Evolutionary conservation across 805 yeast species (phyloP).

Genomic region (Maudiozyma turicensis): DNA sequence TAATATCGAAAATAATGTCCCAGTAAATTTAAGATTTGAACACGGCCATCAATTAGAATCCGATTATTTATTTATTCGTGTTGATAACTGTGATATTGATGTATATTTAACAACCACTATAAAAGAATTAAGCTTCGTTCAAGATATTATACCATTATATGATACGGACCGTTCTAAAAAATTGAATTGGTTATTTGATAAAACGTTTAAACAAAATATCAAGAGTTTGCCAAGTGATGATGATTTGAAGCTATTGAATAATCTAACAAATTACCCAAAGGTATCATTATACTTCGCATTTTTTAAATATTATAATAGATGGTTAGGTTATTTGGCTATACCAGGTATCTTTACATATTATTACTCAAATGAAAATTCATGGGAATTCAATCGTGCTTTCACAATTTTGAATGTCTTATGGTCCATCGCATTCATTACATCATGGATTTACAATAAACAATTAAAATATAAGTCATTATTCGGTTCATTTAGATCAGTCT

Average conservation of each 20-base stretch:
- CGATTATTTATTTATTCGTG: constrained; percentile 16
- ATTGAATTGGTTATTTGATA: constrained; percentile 1
- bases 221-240: constrained; percentile 7
- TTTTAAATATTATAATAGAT: constrained; percentile 47
- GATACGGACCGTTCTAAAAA: constrained; percentile 5
- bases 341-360: constrained; percentile 36
- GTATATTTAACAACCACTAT: background rate
- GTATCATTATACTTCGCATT: constrained; percentile 69
- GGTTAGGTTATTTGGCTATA: constrained; percentile 53
- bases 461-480: constrained; percentile 23
- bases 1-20: background rate
- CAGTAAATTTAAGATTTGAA: constrained; percentile 8
- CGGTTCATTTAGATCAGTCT: constrained; percentile 5
- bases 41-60: constrained; percentile 15
- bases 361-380: constrained; percentile 3
- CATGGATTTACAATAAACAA: constrained; percentile 43
- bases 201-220: background rate
- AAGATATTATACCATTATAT: constrained; percentile 6
- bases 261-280: constrained; percentile 23
- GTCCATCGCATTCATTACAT: constrained; percentile 50
- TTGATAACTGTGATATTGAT: constrained; percentile 4
- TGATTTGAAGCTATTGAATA: constrained; percentile 30
- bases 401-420: constrained; percentile 48
- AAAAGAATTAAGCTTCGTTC: constrained; percentile 2
- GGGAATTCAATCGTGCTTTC: constrained; percentile 44